A percentile compares a stretch with the other conserved stretches of the same genome.
These are phyloP conservation scores for Erodium texanum DNA, from an alignment of 441 rosid genomes.

Conservation along the genomic window DNA sequence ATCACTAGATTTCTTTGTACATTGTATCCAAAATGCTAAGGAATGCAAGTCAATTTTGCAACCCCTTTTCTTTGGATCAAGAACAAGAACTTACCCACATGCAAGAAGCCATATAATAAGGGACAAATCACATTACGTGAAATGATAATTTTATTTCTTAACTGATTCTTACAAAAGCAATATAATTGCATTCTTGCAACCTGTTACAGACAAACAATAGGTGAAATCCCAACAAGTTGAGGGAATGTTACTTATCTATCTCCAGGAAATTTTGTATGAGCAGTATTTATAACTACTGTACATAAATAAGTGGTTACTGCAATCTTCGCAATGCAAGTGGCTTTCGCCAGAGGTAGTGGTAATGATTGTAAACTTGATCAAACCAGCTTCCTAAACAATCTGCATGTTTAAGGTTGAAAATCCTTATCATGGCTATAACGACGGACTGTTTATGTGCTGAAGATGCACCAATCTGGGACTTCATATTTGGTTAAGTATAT, in stretches of 20 bases:
- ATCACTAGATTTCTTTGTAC: background rate
- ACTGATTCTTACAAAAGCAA: conserved; percentile 17
- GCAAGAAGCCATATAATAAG: background rate
- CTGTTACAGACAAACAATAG: conserved; percentile 11
- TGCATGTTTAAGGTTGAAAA: background rate
- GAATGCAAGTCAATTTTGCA: background rate
- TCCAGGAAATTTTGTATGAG: conserved; percentile 18
- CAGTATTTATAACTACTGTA: conserved; percentile 25
- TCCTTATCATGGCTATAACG: background rate
- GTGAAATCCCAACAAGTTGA: conserved; percentile 22
- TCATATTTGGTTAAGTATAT: conserved; percentile 9
- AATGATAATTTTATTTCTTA: conserved; percentile 9
- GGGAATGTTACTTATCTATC: conserved; percentile 12
- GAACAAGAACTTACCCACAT: background rate
- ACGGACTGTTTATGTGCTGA: conserved; percentile 16
- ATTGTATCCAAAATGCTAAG: background rate
- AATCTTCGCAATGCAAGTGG: conserved; percentile 20
- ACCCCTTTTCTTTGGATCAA: background rate
- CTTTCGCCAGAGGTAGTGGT: conserved; percentile 18
- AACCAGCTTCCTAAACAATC: conserved; percentile 13
- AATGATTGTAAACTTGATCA: background rate
- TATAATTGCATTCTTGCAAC: conserved; percentile 3
- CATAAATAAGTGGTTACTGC: conserved; percentile 13
- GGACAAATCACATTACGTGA: background rate
- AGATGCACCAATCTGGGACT: conserved; percentile 12